phyloP scores from a whole-genome alignment of 805 yeast species.

The Cyberlindnera mrakii region DNA sequence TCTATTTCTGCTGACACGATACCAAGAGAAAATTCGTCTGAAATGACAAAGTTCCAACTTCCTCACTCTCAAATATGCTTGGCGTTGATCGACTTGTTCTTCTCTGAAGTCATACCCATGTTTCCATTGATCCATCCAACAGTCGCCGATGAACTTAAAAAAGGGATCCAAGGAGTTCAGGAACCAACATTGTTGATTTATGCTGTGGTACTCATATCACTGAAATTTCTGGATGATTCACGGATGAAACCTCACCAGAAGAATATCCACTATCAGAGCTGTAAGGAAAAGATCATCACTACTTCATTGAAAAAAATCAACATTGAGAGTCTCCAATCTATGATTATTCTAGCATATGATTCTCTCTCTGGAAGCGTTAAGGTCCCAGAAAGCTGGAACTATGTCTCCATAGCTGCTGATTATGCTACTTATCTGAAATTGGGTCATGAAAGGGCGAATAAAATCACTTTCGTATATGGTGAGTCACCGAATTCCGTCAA shows the following conservation, averaged over 20 bases:
- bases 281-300: constrained; percentile 18
- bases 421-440: constrained; percentile 20
- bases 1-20: too few relatives aligned
- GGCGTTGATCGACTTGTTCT: constrained; percentile 16
- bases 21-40: too few relatives aligned
- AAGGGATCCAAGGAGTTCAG: constrained; percentile 2
- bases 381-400: constrained; percentile 24
- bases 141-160: constrained; percentile 7
- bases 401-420: constrained; percentile 22
- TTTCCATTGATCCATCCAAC: constrained; percentile 21
- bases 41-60: too few relatives aligned
- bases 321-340: constrained; percentile 17
- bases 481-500: constrained; percentile 16
- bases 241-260: constrained; percentile 13
- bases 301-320: constrained; percentile 16
- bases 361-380: constrained; percentile 18
- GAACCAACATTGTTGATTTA: constrained; percentile 17
- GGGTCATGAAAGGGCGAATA: constrained; percentile 11
- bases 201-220: constrained; percentile 16
- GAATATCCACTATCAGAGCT: constrained; percentile 6
- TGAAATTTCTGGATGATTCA: constrained; percentile 16
- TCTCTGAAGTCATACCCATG: constrained; percentile 14
- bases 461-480: constrained; percentile 6
- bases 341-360: constrained; percentile 19
- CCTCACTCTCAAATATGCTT: neutral